Conservation (phyloP, 805 yeast genomes). For the Debaryomyces prosopidis region DNA sequence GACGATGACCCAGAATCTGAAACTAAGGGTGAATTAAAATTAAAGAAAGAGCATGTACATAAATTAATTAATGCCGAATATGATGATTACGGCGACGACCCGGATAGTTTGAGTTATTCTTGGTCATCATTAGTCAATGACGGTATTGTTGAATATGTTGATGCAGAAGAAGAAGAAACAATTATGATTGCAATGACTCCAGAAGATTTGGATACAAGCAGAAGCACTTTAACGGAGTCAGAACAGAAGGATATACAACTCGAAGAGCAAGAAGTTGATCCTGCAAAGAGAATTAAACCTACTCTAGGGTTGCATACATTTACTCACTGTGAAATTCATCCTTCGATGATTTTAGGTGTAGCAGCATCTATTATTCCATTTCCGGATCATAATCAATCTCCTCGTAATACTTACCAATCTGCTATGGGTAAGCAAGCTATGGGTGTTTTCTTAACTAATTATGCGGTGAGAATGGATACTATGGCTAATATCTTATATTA, state of each 20-base stretch:
- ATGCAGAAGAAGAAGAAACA: conserved; percentile 99
- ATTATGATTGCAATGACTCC: conserved; percentile 99
- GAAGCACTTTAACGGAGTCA: conserved; percentile 40
- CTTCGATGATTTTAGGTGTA: conserved; percentile 97
- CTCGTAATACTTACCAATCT: conserved; percentile 98
- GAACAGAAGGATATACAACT: conserved; percentile 44
- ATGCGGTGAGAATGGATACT: conserved; percentile 97
- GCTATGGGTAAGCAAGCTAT: conserved; percentile 99
- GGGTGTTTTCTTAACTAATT: conserved; percentile 97
- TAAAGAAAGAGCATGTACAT: conserved; percentile 82
- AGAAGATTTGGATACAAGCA: conserved; percentile 81
- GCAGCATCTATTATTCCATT: conserved; percentile 98
- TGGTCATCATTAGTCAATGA: conserved; percentile 83
- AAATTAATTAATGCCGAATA: conserved; percentile 63
- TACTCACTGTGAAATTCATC: conserved; percentile 99
- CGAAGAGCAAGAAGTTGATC: conserved; percentile 54
- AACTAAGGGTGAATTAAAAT: conserved; percentile 72
- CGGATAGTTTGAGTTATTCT: conserved; percentile 55
- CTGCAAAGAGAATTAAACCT: conserved; percentile 85
- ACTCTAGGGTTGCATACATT: conserved; percentile 66
- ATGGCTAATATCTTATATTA: conserved; percentile 98
- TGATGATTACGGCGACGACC: conserved; percentile 58
- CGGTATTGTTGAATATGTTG: conserved; percentile 94
- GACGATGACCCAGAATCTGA: conserved; percentile 76
- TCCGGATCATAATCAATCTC: conserved; percentile 99